Percentiles rank a stretch among this genome's conserved stretches.
phyloP scores from a whole-genome alignment of 345 rosid genomes.

The Citrus sp. region DNA sequence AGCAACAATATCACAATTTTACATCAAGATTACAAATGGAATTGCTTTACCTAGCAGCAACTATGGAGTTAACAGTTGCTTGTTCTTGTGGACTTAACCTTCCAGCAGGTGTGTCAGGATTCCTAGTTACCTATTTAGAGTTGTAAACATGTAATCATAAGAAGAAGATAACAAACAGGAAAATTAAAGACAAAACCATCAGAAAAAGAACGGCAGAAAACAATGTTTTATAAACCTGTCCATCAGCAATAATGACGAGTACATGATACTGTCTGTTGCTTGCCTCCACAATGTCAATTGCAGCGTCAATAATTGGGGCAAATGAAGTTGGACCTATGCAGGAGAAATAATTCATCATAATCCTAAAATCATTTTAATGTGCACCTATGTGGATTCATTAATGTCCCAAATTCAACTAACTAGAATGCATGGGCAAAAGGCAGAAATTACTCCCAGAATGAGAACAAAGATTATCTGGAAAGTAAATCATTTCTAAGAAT shows the following conservation, averaged over 20 bases:
- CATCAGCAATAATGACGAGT: constrained; percentile 91
- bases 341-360: not conserved
- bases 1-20: not conserved
- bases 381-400: not conserved
- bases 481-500: not conserved
- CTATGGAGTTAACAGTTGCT: constrained; percentile 74
- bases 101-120: constrained; percentile 56
- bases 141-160: not conserved
- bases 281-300: constrained; percentile 73
- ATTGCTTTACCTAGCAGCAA: constrained; percentile 76
- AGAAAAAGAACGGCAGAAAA: not conserved
- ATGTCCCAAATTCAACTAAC: not conserved
- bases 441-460: not conserved
- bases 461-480: not conserved
- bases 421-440: not conserved
- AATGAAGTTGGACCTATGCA: constrained; percentile 90
- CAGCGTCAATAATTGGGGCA: constrained; percentile 84
- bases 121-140: constrained; percentile 59
- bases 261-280: constrained; percentile 82
- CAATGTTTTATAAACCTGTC: constrained; percentile 50
- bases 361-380: not conserved
- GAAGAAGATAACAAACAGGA: not conserved
- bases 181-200: not conserved
- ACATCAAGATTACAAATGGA: not conserved
- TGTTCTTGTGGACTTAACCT: constrained; percentile 80